These are phyloP conservation scores for Colletotrichum coccodes DNA, from an alignment of 2,329 filamentous ascomycete genomes.

Conservation along the genomic window DNA sequence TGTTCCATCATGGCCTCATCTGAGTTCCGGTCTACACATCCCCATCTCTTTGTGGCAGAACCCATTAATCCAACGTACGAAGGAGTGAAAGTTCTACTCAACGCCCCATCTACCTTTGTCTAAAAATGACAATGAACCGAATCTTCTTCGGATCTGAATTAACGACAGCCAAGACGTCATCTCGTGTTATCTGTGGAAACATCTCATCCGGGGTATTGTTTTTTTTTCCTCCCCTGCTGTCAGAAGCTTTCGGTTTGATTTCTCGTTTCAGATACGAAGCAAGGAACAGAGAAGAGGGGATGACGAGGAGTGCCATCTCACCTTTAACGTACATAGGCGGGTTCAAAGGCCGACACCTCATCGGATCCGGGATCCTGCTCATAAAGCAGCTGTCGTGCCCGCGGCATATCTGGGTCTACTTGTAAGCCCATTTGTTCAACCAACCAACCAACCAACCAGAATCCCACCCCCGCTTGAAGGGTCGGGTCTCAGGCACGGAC, in stretches of 20 bases:
- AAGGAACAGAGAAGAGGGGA: not conserved
- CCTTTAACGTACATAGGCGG: conserved; percentile 6
- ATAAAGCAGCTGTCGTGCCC: not conserved
- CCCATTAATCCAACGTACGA: not conserved
- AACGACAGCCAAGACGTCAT: not conserved
- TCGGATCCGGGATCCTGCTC: conserved; percentile 20
- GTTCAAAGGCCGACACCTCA: not conserved
- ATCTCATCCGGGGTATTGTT: too few relatives aligned
- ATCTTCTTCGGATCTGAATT: not conserved
- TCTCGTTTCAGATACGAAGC: not conserved
- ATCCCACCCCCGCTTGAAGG: not conserved
- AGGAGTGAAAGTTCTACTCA: not conserved
- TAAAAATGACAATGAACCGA: not conserved
- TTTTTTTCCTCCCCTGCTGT: not conserved
- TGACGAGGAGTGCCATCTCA: not conserved
- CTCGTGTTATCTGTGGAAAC: not conserved
- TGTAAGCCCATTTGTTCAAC: too few relatives aligned
- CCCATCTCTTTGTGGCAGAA: not conserved
- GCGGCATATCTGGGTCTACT: not conserved
- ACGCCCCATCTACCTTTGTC: not conserved
- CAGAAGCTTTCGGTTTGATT: not conserved
- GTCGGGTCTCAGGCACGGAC: conserved; percentile 19
- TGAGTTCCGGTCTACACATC: not conserved
- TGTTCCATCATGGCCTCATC: not conserved
- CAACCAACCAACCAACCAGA: too few relatives aligned